phyloP scores from a whole-genome alignment of 1,284 basidiomycete genomes.

The Stygiomarasmius scandens region DNA sequence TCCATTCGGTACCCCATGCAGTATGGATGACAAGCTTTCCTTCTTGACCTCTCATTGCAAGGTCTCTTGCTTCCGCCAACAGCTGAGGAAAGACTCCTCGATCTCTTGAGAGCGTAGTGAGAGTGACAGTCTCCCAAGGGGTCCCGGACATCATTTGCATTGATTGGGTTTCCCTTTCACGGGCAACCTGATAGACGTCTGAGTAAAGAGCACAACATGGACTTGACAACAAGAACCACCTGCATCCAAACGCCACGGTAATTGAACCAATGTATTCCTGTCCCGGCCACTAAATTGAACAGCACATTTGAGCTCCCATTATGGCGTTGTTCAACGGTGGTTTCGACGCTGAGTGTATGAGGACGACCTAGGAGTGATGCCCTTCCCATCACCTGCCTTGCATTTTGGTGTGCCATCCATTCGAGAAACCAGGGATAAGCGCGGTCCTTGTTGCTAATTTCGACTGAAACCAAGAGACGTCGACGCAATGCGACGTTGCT shows the following conservation, averaged over 20 bases:
- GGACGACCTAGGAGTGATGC: conserved; percentile 64
- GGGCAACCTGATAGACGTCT: conserved; percentile 68
- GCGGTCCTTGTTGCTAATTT: conserved; percentile 95
- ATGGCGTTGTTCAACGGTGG: conserved; percentile 82
- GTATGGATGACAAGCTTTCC: conserved; percentile 97
- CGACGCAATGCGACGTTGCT: conserved; percentile 81
- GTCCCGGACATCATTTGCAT: conserved; percentile 90
- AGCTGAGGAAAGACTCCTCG: conserved; percentile 81
- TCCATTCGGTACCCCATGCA: conserved; percentile 96
- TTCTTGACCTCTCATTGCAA: conserved; percentile 86
- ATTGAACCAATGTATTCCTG: conserved; percentile 92
- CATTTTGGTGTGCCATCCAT: conserved; percentile 85
- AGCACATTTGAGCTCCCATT: conserved; percentile 87
- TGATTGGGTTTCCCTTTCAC: conserved; percentile 91
- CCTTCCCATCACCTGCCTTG: conserved; percentile 29
- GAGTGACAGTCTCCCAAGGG: conserved; percentile 97
- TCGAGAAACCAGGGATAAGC: conserved; percentile 97
- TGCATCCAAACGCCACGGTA: conserved; percentile 96
- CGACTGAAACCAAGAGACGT: conserved; percentile 91
- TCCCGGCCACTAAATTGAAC: conserved; percentile 94
- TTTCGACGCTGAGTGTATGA: conserved; percentile 96
- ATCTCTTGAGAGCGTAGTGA: conserved; percentile 91
- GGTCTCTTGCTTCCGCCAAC: conserved; percentile 85
- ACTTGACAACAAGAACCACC: conserved; percentile 47
- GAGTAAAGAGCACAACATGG: not conserved